Conservation (phyloP, 1,284 basidiomycete species). For the Agaricales sp. region DNA sequence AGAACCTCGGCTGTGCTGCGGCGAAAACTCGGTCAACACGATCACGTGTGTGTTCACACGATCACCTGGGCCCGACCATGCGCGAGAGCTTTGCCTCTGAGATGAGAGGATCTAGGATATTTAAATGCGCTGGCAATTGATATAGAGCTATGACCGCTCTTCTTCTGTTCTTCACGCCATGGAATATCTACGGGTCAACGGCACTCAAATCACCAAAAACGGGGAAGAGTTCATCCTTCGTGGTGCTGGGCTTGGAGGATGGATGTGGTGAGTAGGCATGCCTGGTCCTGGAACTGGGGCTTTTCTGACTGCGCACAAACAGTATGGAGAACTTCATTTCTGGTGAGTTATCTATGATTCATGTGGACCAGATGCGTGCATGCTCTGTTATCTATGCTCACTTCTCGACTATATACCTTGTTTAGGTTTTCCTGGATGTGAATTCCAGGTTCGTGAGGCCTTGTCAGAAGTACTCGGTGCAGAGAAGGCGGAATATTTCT, state of each 20-base stretch:
- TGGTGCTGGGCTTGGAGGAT: slow-evolving; percentile 57
- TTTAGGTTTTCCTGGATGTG: slow-evolving; percentile 33
- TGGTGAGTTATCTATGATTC: slow-evolving; percentile 33
- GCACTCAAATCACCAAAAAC: slow-evolving; percentile 43
- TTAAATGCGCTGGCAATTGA: not conserved
- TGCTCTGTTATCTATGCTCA: not conserved
- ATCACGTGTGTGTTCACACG: no score
- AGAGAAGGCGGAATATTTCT: slow-evolving; percentile 67
- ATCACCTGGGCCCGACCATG: no score
- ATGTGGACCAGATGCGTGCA: no score
- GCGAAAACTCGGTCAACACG: no score
- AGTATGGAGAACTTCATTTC: slow-evolving; percentile 60
- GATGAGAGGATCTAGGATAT: no score
- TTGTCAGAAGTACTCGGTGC: slow-evolving; percentile 54
- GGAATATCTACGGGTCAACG: slow-evolving; percentile 36
- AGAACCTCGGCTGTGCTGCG: no score
- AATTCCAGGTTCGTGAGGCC: slow-evolving; percentile 57
- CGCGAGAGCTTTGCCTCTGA: no score
- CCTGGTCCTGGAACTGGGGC: not conserved
- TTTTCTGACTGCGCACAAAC: not conserved
- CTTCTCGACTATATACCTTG: no score
- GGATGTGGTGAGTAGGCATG: slow-evolving; percentile 16
- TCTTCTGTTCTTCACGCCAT: not conserved
- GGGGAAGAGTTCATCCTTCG: slow-evolving; percentile 49
- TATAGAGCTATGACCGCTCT: not conserved